A percentile compares a stretch with the other conserved stretches of the same genome.
Conservation (phyloP, 2,329 filamentous ascomycete genomes). For the Scopulariopsis brevicaulis region DNA sequence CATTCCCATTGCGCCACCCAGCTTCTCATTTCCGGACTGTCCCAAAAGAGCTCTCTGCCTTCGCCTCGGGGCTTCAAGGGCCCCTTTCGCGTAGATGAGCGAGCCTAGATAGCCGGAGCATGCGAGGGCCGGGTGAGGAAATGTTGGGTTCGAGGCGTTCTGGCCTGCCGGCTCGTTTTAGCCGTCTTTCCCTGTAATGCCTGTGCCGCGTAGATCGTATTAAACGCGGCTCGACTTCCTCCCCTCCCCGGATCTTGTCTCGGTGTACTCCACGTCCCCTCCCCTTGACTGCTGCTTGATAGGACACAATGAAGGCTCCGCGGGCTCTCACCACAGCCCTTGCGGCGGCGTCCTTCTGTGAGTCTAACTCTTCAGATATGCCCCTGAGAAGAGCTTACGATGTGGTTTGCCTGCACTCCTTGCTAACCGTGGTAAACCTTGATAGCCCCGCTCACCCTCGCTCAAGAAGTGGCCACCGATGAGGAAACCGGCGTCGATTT, state of each 20-base stretch:
- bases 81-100: too few relatives aligned
- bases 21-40: not conserved
- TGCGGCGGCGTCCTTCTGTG: constrained; percentile 4
- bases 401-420: not conserved
- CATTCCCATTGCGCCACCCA: not conserved
- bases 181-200: not conserved
- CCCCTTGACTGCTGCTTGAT: not conserved
- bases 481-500: not conserved
- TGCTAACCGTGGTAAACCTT: not conserved
- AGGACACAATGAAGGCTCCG: not conserved
- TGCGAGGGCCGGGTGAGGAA: not conserved
- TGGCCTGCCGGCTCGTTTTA: not conserved
- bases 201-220: not conserved
- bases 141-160: not conserved
- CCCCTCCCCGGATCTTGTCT: not conserved
- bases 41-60: too few relatives aligned
- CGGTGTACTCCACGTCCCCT: not conserved
- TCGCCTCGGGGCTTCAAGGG: too few relatives aligned
- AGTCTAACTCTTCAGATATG: not conserved
- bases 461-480: not conserved
- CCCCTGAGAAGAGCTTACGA: too few relatives aligned
- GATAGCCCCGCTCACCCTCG: constrained; percentile 23
- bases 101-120: too few relatives aligned
- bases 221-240: not conserved
- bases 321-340: constrained; percentile 1